Percentiles rank a stretch among this genome's conserved stretches.
These are phyloP conservation scores for Guadua angustifolia DNA, from an alignment of 176 grass and related monocot species.

Conservation along the genomic window DNA sequence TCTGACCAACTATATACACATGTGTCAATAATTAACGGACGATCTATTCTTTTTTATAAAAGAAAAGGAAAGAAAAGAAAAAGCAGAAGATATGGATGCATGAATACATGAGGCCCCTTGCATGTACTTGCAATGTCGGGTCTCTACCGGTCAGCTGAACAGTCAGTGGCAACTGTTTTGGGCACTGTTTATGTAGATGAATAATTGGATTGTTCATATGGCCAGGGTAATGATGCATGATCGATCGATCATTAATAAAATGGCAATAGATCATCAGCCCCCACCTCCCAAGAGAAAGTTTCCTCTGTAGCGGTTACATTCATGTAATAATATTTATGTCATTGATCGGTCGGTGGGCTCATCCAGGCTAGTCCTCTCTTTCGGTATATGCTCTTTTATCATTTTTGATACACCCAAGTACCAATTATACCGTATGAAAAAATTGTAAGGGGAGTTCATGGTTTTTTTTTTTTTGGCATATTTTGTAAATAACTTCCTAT, in stretches of 20 bases:
- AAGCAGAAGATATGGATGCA: neutral
- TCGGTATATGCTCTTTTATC: too few relatives aligned
- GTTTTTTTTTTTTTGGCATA: too few relatives aligned
- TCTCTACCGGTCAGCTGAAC: conserved; percentile 26
- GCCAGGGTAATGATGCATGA: neutral
- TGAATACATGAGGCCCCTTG: neutral
- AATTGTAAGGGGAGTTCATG: too few relatives aligned
- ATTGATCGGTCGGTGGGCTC: neutral
- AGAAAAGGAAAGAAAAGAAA: neutral
- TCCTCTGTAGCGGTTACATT: too few relatives aligned
- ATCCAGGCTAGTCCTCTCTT: too few relatives aligned
- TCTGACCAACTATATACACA: neutral
- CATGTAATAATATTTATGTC: neutral
- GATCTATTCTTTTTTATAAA: too few relatives aligned
- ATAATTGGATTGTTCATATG: conserved; percentile 18
- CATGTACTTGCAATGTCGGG: conserved; percentile 29
- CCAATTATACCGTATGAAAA: too few relatives aligned
- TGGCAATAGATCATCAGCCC: neutral
- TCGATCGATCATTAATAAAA: neutral
- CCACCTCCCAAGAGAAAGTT: neutral
- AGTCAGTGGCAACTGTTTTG: conserved; percentile 13
- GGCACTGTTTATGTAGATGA: conserved; percentile 30
- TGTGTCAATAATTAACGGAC: neutral
- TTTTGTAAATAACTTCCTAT: too few relatives aligned
- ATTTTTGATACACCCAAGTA: too few relatives aligned